These are phyloP conservation scores for Thelonectria blattea DNA, from an alignment of 2,329 filamentous ascomycete species.

Conservation along the genomic window DNA sequence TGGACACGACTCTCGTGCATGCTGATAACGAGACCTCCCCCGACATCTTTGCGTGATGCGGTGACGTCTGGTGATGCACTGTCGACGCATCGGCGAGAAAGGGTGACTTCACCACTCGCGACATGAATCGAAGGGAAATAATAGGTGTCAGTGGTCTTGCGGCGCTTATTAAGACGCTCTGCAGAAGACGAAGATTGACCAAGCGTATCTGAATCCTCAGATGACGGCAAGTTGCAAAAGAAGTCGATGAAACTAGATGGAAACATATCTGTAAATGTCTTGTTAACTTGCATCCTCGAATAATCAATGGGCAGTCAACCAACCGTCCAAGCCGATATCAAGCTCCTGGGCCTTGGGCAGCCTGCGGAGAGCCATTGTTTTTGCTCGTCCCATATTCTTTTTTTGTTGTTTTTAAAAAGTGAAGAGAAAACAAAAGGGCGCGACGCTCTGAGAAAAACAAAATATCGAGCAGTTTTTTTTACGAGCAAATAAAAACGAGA, in stretches of 20 bases:
- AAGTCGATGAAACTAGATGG: slow-evolving; percentile 33
- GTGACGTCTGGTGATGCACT: slow-evolving; percentile 9
- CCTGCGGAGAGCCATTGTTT: slow-evolving; percentile 3
- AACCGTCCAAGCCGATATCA: slow-evolving; percentile 37
- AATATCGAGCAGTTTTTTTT: not conserved
- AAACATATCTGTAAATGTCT: slow-evolving; percentile 32
- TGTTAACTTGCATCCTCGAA: slow-evolving; percentile 1
- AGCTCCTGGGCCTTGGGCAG: not conserved
- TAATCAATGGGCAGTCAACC: slow-evolving; percentile 16
- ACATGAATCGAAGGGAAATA: slow-evolving; percentile 35
- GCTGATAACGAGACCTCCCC: slow-evolving; percentile 30
- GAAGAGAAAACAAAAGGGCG: not conserved
- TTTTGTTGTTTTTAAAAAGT: not conserved
- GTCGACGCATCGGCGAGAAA: slow-evolving; percentile 37
- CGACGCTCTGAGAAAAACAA: not conserved
- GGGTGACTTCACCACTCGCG: slow-evolving; percentile 31
- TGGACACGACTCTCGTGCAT: slow-evolving; percentile 22
- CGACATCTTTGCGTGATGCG: slow-evolving; percentile 28
- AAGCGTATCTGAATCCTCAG: slow-evolving; percentile 11
- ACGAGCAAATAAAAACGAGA: slow-evolving; percentile 8
- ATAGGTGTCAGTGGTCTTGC: slow-evolving; percentile 32
- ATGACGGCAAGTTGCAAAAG: slow-evolving; percentile 31
- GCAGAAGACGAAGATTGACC: slow-evolving; percentile 18
- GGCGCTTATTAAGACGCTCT: slow-evolving; percentile 41
- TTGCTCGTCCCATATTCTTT: slow-evolving; percentile 20